Conservation (phyloP, 345 rosid species). For the Camelina sativa region DNA sequence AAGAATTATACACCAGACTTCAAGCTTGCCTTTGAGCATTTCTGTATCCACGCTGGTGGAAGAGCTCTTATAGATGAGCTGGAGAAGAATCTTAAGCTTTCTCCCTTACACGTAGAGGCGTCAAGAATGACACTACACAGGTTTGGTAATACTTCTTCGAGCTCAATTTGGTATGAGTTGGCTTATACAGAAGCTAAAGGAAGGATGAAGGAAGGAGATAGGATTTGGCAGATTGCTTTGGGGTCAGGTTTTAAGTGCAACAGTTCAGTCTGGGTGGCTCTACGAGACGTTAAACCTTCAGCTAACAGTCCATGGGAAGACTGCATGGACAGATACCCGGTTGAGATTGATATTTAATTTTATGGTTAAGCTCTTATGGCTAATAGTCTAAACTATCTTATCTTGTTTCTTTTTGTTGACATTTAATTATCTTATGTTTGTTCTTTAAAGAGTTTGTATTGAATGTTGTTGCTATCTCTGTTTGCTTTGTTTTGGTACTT, state of each 20-base stretch:
- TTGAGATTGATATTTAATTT: constrained; percentile 40
- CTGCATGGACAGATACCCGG: constrained; percentile 49
- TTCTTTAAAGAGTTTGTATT: neutral
- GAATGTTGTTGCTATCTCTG: neutral
- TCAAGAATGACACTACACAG: constrained; percentile 80
- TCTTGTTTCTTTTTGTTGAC: constrained; percentile 5
- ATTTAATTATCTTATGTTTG: neutral
- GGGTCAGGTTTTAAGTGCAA: constrained; percentile 87
- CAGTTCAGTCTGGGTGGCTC: constrained; percentile 63
- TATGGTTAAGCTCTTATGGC: constrained; percentile 13
- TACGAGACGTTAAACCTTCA: constrained; percentile 49
- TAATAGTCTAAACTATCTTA: constrained; percentile 7
- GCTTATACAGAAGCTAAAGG: constrained; percentile 75
- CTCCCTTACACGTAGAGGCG: constrained; percentile 69
- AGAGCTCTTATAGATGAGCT: constrained; percentile 69
- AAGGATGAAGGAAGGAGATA: constrained; percentile 63
- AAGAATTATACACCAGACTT: constrained; percentile 68
- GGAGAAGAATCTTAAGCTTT: constrained; percentile 59
- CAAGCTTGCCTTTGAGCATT: constrained; percentile 75
- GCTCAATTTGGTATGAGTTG: constrained; percentile 72
- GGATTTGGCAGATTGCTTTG: constrained; percentile 74
- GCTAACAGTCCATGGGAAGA: constrained; percentile 67
- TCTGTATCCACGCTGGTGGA: constrained; percentile 75
- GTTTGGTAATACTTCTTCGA: constrained; percentile 74
- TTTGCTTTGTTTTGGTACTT: neutral